Evolutionary conservation across 1,284 basidiomycete species (phyloP), one percentile per base, ranked within the genome.

Genomic region (Grifola frondosa): DNA sequence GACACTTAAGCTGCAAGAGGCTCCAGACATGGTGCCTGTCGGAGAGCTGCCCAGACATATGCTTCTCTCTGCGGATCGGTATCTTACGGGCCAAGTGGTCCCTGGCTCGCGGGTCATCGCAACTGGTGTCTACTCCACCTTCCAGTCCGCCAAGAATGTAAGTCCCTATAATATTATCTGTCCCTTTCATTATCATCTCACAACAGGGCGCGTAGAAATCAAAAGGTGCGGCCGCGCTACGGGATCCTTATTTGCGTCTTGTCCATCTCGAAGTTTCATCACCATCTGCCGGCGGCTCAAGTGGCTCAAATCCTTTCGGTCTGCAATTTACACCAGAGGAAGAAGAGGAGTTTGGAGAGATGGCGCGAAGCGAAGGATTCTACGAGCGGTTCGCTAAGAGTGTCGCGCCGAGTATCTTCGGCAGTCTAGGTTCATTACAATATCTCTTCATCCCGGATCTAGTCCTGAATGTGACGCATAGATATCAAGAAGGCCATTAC

Each of bases 401-500:
- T 61, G 95, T 99, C 20, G 97, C 89, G 9, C 97, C 97, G 0
- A 96, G 91, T 78, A 99, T 99, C 58, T 99, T 84, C 62, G 97
- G 97, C 26, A 95, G 90, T 63, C 68, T 90, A 28, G 93, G 93
- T 93, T 45, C 42, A 80, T 66, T 20, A 41, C n/a, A n/a, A n/a
- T n/a, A n/a, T 25, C 37, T 23, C 17, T 40, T 33, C 24, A 4
- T 37, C 16, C 15, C 16, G 22, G 29, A 20, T 23, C 10, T 33
- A 15, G 13, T 21, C 15, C 15, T 24, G 17, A 23, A 26, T 16
- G 45, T 37, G 32, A 34, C 9, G 37, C 7, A 15, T 46, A 90
- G 97, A 99, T 64, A 99, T 99, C 61, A 99, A 99, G 68, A 99
- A 98, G 59, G 90, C 97, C 1, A 92, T 99, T 35, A 84, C 91